Evolutionary conservation across 306 rosid genomes (phyloP), one percentile per base, ranked within the genome.

Genomic region (Betula pendula): DNA sequence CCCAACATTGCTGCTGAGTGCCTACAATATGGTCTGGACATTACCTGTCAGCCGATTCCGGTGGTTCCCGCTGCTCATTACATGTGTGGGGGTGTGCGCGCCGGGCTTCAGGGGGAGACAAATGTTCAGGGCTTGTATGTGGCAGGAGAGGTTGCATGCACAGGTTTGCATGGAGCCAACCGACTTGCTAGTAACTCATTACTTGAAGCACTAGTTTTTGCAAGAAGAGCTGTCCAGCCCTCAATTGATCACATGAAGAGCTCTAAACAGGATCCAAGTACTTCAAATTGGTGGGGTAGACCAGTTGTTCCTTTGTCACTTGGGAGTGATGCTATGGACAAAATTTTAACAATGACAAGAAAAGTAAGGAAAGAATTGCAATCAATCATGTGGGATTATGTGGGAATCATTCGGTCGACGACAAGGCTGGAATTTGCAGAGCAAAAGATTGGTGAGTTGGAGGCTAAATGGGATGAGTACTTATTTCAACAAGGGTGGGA

Each of bases 41-140:
- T 95, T 81, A 92, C 98, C 24, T 76, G 72, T 53, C 84, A 74
- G 79, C 96, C 98, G 35, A 90, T 95, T 77, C 97, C 97, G 0
- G 97, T 92, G 58, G 97, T 92, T 80, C 98, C 98, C 27, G 98
- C 98, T 29, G 93, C 98, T 74, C 98, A 92, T 86, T 95, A 95
- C 86, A 92, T 95, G 85, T 95, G 98, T 70, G 98, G 98, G 52
- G 98, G 97, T 63, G 97, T 92, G 69, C 90, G 90, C 10, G 93
- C 98, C 4, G 95, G 97, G 67, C 98, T 95, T 62, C 87, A 88
- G 35, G 98, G 96, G 45, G 96, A 95, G 87, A 95, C 98, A 7
- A 90, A 92, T 35, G 96, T 95, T 11, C 74, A 19, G 50, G 97
- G 97, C 59, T 83, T 95, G 58, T 92, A 82, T 53, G 97, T 95